phyloP scores from a whole-genome alignment of 1,284 basidiomycete species.

The Polyporus tsugae region DNA sequence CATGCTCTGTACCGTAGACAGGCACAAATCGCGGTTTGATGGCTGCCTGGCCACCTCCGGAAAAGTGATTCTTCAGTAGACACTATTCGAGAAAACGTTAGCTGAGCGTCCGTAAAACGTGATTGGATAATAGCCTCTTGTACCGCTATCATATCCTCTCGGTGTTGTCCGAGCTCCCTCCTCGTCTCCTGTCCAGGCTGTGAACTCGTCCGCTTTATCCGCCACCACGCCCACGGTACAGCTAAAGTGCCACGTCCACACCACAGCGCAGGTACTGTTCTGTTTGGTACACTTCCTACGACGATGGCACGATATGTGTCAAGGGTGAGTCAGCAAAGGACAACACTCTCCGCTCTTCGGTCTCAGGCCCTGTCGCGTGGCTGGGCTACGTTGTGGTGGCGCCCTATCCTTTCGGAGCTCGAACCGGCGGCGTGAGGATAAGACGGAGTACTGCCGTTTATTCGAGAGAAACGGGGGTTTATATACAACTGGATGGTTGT shows the following conservation, averaged over 20 bases:
- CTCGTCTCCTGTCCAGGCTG: not conserved
- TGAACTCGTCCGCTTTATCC: not conserved
- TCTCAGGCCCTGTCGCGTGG: too few species aligned
- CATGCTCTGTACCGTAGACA: not conserved
- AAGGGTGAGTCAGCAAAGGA: not conserved
- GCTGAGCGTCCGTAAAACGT: not conserved
- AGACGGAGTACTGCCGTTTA: not conserved
- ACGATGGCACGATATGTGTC: not conserved
- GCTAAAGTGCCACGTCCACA: not conserved
- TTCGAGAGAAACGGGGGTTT: not conserved
- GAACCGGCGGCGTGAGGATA: not conserved
- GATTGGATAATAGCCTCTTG: not conserved
- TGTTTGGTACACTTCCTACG: not conserved
- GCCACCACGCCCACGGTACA: not conserved
- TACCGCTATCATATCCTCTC: not conserved
- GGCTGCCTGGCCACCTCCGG: not conserved
- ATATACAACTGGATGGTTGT: not conserved
- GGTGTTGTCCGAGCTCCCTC: not conserved
- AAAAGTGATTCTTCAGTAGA: not conserved
- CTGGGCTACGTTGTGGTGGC: not conserved
- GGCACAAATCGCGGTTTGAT: not conserved
- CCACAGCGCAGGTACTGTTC: not conserved
- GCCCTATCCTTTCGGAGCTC: not conserved
- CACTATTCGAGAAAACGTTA: not conserved
- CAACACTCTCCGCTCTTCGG: not conserved